Base-by-base conservation (phyloP, 805 yeast genomes). In the Sugiyamaella marilandica region DNA sequence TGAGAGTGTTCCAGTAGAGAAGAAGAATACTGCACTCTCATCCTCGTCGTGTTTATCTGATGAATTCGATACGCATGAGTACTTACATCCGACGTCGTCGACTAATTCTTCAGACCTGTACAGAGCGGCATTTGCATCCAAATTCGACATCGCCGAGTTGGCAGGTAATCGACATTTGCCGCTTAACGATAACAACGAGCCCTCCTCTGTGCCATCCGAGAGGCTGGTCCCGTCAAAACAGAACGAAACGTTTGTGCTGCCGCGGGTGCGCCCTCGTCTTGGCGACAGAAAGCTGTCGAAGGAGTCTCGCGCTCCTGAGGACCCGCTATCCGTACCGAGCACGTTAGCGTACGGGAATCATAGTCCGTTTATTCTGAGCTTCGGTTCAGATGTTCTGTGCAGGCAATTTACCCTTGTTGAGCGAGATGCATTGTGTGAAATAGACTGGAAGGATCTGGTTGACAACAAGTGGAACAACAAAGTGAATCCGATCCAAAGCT, bases 391-490 rank as follows among this genome's bases (percentile, higher is more conserved):
- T 51, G 71, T 78, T 0, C 69, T 94, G 31, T 90, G 95, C 5
- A 79, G 83, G 57, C 97, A 92, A 58, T 75, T 92, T 68, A 92
- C 98, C 0, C 66, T 87, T 47, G 85, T 92, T 57, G 99, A 94
- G 67, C 75, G 83, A 50, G 98, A 94, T 66, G 79, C 90, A 41
- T 68, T 91, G 19, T 77, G 81, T 49, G 96, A 89, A 62, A 78
- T 94, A 37, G 97, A 92, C 66, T 92, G 98, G 97, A 84, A 82
- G 61, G 96, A 89, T 59, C 74, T 92, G 43, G 75, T 91, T 41
- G 91, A 88, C 56, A 70, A 87, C 56, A 77, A 81, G 47, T 85
- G 96, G 89, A 79, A 81, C 49, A 78, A 79, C 54, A 80, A 82
- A 34, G 67, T 85, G 46, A 78, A 76, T 1, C 85, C 90, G 1